Percentiles rank a stretch among this genome's conserved stretches.
phyloP scores from a whole-genome alignment of 108 stramenopile species.

The Skeletonema potamos region DNA sequence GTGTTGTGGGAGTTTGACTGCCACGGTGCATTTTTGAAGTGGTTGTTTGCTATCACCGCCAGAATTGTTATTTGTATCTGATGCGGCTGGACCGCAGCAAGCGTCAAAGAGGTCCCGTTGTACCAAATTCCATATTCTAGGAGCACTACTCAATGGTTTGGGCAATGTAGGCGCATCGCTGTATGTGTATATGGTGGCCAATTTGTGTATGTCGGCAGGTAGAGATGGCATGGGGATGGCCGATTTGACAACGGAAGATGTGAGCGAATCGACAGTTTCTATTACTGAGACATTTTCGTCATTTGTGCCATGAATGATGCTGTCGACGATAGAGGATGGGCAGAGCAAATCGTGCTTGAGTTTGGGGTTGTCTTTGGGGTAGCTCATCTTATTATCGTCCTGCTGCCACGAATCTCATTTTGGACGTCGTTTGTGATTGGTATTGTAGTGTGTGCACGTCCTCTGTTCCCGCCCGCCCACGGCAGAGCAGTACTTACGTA shows the following conservation, averaged over 20 bases:
- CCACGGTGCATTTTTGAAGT: conserved; percentile 51
- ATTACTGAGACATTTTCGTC: background rate
- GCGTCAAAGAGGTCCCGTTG: conserved; percentile 41
- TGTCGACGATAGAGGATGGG: conserved; percentile 19
- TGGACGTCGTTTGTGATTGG: too few relatives aligned
- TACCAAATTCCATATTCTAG: conserved; percentile 25
- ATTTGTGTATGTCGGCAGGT: background rate
- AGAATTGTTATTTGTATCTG: background rate
- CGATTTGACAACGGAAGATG: conserved; percentile 23
- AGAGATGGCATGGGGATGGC: conserved; percentile 5
- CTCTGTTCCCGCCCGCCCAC: too few relatives aligned
- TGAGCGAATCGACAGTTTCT: conserved; percentile 15
- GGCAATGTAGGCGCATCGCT: conserved; percentile 62
- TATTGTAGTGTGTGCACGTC: too few relatives aligned
- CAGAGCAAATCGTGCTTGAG: conserved; percentile 48
- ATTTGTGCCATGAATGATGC: background rate
- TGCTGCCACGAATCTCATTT: background rate
- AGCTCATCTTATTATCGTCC: conserved; percentile 8
- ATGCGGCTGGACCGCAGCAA: background rate
- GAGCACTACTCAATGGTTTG: conserved; percentile 54
- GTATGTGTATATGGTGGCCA: conserved; percentile 68
- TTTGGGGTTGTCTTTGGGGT: conserved; percentile 34
- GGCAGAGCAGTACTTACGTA: too few relatives aligned
- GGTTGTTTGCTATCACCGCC: background rate
- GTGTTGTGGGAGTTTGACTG: conserved; percentile 53